Evolutionary conservation across 129 eudicot species (phyloP), one percentile per base, ranked within the genome.

Genomic region (Arctium lappa): DNA sequence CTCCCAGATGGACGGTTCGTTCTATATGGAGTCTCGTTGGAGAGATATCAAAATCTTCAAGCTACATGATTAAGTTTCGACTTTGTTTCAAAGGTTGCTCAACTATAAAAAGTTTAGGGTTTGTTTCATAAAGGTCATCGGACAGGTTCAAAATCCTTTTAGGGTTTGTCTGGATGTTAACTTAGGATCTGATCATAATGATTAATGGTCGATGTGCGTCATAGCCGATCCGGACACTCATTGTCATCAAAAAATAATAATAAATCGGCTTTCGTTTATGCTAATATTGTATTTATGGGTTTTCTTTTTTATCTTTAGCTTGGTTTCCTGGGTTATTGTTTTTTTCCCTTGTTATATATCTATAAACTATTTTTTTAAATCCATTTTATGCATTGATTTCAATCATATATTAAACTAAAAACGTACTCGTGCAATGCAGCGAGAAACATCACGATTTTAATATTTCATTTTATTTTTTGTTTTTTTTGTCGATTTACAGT

Each of bases 11-110:
- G 72, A 60, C 0, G 82, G 18, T 9, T 79, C 89, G 39, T 13
- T 32, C 16, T 83, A 71, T 71, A 83, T 86, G 85, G 87, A 86
- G 38, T 86, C 89, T n/a, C 82, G 87, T 2, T 86, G 89, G 89
- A 86, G 29, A 30, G 69, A 75, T 36, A 83, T 86, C 50, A 75
- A 39, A 75, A 42, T 83, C 8, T 81, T 74, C 5, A 86, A 36
- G 60, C 71, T 2, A 69, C 18, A 32, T 69, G 40, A 69, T 10
- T 69, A 69, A 60, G 29, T n/a, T n/a, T 60, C 68, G 8, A 56
- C 27, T 53, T 53, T 53, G 15, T 53, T 53, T 13, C 63, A 53
- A 13, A 11, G 22, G 11, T 56, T 12, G 13, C 27, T 12, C 0
- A 56, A 56, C 11, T 16, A 12, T 56, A 1, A 56, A 53, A 56